Conservation (phyloP, 73 alveolate species). For the Urostyla sp. region DNA sequence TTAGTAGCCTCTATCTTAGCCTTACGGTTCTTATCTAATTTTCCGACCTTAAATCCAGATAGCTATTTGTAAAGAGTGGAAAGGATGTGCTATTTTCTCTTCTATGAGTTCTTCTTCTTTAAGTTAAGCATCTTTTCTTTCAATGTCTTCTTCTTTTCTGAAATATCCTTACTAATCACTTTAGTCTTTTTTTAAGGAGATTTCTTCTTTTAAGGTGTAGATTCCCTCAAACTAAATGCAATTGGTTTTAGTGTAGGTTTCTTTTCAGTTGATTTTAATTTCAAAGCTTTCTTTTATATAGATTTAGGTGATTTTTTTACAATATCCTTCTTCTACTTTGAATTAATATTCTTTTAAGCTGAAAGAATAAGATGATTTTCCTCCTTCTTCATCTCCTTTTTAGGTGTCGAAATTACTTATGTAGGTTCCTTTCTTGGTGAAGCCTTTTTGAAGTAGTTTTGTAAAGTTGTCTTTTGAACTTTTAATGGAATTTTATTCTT, state of each 20-base stretch:
- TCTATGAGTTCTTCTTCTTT: background rate
- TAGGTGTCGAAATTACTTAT: background rate
- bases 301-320: background rate
- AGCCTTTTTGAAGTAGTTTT: background rate
- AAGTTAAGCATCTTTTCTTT: slow-evolving; percentile 2
- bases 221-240: too few species aligned
- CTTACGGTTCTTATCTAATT: background rate
- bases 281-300: background rate
- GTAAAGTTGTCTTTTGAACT: background rate
- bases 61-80: background rate
- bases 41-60: background rate
- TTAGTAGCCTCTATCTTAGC: slow-evolving; percentile 28
- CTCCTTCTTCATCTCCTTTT: background rate
- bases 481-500: slow-evolving; percentile 1
- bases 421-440: slow-evolving; percentile 17
- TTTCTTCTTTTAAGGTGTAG: slow-evolving; percentile 11
- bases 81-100: background rate
- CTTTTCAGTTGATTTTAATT: too few species aligned
- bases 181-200: background rate
- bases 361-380: background rate
- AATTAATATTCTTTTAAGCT: too few species aligned
- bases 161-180: background rate
- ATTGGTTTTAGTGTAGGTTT: too few species aligned
- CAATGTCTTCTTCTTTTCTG: background rate
- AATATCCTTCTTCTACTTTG: background rate